These are phyloP conservation scores for Pleurotus pulmonarius DNA, from an alignment of 768 basidiomycete species.

Conservation along the genomic window DNA sequence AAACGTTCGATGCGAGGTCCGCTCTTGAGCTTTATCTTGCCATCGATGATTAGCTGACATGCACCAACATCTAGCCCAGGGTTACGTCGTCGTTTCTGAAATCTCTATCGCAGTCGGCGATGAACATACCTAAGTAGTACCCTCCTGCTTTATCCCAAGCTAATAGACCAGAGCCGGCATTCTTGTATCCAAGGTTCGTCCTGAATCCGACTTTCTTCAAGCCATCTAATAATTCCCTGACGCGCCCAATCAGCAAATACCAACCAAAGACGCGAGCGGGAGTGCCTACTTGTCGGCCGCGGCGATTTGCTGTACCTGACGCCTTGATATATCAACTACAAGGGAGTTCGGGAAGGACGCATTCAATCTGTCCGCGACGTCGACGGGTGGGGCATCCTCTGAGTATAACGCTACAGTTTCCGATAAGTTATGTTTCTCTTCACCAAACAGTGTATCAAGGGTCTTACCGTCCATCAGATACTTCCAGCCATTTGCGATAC, in stretches of 20 bases:
- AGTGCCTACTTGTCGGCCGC: constrained; percentile 31
- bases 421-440: too few species aligned
- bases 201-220: constrained; percentile 43
- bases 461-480: constrained; percentile 21
- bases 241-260: too few species aligned
- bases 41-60: constrained; percentile 56
- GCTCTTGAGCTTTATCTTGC: constrained; percentile 71
- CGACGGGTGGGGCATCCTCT: constrained; percentile 43
- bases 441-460: too few species aligned
- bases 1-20: constrained; percentile 45
- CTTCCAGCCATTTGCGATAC: constrained; percentile 34
- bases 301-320: constrained; percentile 19
- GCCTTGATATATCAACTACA: constrained; percentile 21
- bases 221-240: constrained; percentile 28
- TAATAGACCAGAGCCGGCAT: constrained; percentile 30
- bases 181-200: constrained; percentile 35
- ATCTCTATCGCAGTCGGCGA: background rate
- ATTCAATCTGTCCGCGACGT: constrained; percentile 47
- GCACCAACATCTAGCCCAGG: constrained; percentile 49
- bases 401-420: constrained; percentile 30
- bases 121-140: constrained; percentile 45
- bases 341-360: constrained; percentile 40
- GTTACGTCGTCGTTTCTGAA: too few species aligned
- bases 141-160: constrained; percentile 31
- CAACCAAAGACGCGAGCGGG: too few species aligned